Conservation (phyloP, 108 stramenopile species). For the Schizochytrium sp. region DNA sequence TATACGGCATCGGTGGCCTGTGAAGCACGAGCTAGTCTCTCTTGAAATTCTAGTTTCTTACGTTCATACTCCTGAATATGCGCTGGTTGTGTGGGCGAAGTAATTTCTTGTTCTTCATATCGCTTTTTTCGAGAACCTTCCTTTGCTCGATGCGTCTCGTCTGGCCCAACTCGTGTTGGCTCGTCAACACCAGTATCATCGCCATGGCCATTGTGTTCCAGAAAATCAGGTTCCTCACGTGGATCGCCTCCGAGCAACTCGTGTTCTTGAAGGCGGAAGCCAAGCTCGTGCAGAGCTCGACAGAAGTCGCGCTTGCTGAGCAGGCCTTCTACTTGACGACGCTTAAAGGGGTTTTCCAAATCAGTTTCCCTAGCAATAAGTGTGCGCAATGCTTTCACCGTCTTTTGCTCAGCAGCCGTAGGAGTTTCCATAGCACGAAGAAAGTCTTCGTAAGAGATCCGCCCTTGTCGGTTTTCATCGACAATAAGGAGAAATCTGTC, state of each 20-base stretch:
- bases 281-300: conserved; percentile 69
- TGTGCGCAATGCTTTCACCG: not conserved
- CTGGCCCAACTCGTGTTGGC: not conserved
- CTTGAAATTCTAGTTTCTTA: conserved; percentile 23
- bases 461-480: conserved; percentile 64
- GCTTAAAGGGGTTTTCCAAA: conserved; percentile 25
- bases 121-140: too few species aligned
- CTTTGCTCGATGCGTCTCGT: not conserved
- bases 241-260: conserved; percentile 21
- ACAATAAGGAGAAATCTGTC: conserved; percentile 58
- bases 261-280: conserved; percentile 76
- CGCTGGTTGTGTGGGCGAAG: not conserved
- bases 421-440: conserved; percentile 58
- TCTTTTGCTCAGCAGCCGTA: not conserved
- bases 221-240: conserved; percentile 18
- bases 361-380: not conserved
- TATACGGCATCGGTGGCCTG: conserved; percentile 15
- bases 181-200: not conserved
- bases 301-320: conserved; percentile 72
- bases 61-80: not conserved
- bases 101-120: not conserved
- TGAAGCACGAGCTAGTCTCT: conserved; percentile 40
- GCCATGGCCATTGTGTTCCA: not conserved
- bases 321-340: conserved; percentile 24
- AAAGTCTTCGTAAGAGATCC: conserved; percentile 62